phyloP scores from a whole-genome alignment of 2,329 filamentous ascomycete species.

The Mycosphaerella sp. region DNA sequence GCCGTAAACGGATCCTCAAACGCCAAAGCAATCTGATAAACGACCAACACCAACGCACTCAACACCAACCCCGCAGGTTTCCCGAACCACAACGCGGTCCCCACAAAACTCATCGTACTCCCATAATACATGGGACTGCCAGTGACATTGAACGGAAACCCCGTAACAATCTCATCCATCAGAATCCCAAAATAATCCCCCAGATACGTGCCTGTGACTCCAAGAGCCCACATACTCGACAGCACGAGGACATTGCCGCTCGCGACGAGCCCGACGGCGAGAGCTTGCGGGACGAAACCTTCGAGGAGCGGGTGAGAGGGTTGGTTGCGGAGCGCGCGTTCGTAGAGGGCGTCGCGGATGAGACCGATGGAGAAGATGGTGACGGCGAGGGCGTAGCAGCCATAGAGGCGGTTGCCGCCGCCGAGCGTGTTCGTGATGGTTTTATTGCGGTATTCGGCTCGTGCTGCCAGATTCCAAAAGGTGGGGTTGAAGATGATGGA shows the following conservation, averaged over 20 bases:
- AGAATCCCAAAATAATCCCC: conserved; percentile 99
- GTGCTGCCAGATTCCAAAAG: conserved; percentile 96
- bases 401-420: conserved; percentile 66
- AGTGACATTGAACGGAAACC: conserved; percentile 92
- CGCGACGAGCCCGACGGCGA: conserved; percentile 66
- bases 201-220: conserved; percentile 90
- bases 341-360: conserved; percentile 72
- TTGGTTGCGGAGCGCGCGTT: conserved; percentile 69
- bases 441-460: conserved; percentile 86
- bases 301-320: conserved; percentile 70
- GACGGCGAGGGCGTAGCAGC: conserved; percentile 82
- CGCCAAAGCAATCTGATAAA: conserved; percentile 73
- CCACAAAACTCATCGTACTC: conserved; percentile 85
- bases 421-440: conserved; percentile 84
- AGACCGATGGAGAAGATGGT: conserved; percentile 91
- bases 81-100: conserved; percentile 74
- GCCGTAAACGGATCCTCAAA: conserved; percentile 95
- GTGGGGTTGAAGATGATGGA: conserved; percentile 92
- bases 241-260: conserved; percentile 79
- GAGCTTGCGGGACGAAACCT: conserved; percentile 52
- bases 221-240: conserved; percentile 83
- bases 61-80: conserved; percentile 80
- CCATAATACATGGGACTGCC: conserved; percentile 96
- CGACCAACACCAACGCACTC: conserved; percentile 65
- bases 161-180: conserved; percentile 90